phyloP scores from a whole-genome alignment of 1,284 basidiomycete species.

The Trametes versicolor region DNA sequence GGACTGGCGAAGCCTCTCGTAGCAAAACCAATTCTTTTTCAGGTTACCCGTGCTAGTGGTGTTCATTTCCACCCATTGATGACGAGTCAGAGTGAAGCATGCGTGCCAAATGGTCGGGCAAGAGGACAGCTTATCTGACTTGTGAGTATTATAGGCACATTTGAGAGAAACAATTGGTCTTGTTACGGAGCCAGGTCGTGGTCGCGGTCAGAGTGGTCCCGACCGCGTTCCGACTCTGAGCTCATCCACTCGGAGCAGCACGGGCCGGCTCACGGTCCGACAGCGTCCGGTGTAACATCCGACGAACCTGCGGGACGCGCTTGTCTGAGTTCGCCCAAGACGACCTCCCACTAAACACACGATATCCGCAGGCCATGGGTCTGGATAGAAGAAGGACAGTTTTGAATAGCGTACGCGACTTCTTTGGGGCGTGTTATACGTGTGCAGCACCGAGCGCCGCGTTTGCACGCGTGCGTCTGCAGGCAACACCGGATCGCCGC shows the following conservation, averaged over 20 bases:
- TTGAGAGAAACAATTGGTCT: neutral
- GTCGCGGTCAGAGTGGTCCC: neutral
- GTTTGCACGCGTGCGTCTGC: conserved; percentile 6
- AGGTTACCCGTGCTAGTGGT: neutral
- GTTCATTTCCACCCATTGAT: conserved; percentile 3
- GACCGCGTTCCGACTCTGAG: no score
- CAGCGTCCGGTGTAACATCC: no score
- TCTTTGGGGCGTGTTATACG: conserved; percentile 6
- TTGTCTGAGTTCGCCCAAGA: conserved; percentile 1
- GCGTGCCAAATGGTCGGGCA: neutral
- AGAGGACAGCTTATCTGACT: neutral
- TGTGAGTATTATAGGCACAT: neutral
- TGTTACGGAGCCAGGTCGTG: neutral
- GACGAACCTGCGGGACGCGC: neutral
- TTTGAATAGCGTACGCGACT: neutral
- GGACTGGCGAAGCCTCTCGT: neutral
- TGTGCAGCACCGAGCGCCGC: conserved; percentile 1
- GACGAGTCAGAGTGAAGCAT: neutral
- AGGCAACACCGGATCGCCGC: conserved; percentile 7
- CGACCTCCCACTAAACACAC: conserved; percentile 1
- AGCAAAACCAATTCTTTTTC: neutral
- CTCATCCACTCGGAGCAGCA: no score
- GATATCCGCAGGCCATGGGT: neutral
- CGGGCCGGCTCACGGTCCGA: no score
- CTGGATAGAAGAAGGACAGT: neutral